phyloP scores from a whole-genome alignment of 2,329 filamentous ascomycete species.

The Verruconis gallopava region DNA sequence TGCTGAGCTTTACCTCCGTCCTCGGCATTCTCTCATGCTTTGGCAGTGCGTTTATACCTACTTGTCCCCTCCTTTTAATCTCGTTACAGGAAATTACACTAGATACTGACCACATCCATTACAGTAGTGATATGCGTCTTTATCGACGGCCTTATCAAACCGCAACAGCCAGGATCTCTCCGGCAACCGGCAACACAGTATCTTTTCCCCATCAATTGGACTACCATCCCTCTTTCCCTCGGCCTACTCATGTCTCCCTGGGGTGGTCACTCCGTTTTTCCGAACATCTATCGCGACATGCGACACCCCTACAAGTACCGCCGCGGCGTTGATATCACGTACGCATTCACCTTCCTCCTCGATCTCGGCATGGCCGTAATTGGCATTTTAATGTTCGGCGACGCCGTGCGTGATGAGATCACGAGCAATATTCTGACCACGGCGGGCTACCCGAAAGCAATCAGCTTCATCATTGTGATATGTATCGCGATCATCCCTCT shows the following conservation, averaged over 20 bases:
- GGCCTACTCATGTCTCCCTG: slow-evolving; percentile 78
- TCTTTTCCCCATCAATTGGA: slow-evolving; percentile 75
- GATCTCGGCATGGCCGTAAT: slow-evolving; percentile 72
- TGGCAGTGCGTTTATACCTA: slow-evolving; percentile 68
- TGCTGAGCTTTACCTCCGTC: slow-evolving; percentile 82
- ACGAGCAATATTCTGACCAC: slow-evolving; percentile 77
- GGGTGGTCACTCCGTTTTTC: slow-evolving; percentile 65
- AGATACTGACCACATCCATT: neutral
- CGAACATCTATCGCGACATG: slow-evolving; percentile 72
- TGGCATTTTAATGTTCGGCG: slow-evolving; percentile 89
- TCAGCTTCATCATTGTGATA: slow-evolving; percentile 69
- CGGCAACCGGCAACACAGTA: slow-evolving; percentile 67
- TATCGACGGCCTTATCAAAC: slow-evolving; percentile 75
- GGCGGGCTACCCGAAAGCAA: slow-evolving; percentile 55
- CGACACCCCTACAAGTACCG: slow-evolving; percentile 71
- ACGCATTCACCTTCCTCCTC: slow-evolving; percentile 74
- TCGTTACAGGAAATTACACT: no score
- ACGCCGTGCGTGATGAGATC: slow-evolving; percentile 74
- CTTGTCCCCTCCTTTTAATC: no score
- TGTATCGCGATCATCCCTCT: slow-evolving; percentile 88
- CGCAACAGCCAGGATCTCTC: slow-evolving; percentile 66
- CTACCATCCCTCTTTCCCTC: slow-evolving; percentile 74
- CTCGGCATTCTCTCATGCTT: slow-evolving; percentile 86
- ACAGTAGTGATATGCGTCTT: slow-evolving; percentile 73
- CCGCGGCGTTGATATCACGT: slow-evolving; percentile 64